Base-by-base conservation (phyloP, 2,329 filamentous ascomycete genomes). In the Rutstroemia sydowiana region DNA sequence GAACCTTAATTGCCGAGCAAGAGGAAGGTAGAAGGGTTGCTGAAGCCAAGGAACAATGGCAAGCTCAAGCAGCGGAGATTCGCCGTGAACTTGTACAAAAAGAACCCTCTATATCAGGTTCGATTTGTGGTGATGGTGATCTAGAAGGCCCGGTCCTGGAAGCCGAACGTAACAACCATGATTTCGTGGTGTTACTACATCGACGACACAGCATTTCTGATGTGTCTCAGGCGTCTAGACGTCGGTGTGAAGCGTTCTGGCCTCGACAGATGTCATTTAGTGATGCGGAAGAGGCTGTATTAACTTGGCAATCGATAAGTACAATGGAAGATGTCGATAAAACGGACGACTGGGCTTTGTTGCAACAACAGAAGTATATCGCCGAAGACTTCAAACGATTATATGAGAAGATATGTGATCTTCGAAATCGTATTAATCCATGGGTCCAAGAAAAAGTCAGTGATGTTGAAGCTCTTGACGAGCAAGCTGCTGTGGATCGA, bases 201-300 rank as follows among this genome's bases (percentile, higher is more conserved):
- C 79, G 86, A 16, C 81, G 86, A 20, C 77, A 84, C 60, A 85
- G 81, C 61, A 68, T 80, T 36, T 70, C 73, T 4, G 64, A 66
- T 2, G 61, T 65, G 0, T 65, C 65, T 7, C 53, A 66, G 3
- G 54, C 61, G 23, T 61, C 65, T 28, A 66, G 59, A 48, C 57
- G 55, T 6, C 67, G 72, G 1, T 75, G 80, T 55, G 82, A 87
- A 55, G 74, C 75, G 26, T 79, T 78, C 52, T 88, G 84, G 78
- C 80, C 85, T 1, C 81, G 86, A 1, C 79, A 85, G 40, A 74
- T 91, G 57, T 90, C 86, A 3, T 91, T 91, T 65, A 82, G 84
- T 53, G 76, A 84, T 41, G 87, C 84, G 1, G 85, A 88, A 68
- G 84, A 89, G 55, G 85, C 82, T n/a, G 70, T 91, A 7, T 70